These are phyloP conservation scores for Arbutus unedo DNA, from an alignment of 148 eudicot species.

Conservation along the genomic window DNA sequence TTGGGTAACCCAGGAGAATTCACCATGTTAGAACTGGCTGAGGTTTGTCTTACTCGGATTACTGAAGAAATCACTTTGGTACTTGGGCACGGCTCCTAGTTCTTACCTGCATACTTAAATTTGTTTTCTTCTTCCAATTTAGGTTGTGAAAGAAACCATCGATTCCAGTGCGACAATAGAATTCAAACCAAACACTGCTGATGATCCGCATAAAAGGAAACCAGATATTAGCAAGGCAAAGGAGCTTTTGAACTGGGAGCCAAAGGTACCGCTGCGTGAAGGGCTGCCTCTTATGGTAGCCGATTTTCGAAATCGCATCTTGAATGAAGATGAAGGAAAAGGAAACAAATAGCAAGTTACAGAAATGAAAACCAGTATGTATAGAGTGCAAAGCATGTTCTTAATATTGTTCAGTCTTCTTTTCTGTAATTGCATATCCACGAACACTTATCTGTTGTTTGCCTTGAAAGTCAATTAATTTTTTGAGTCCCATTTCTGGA, in stretches of 20 bases:
- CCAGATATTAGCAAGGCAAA: conserved; percentile 89
- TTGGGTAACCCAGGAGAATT: conserved; percentile 93
- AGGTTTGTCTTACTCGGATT: conserved; percentile 39
- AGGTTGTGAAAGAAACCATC: conserved; percentile 82
- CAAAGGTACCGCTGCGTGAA: conserved; percentile 63
- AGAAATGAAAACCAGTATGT: conserved; percentile 10
- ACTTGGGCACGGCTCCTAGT: background rate
- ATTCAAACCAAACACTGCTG: conserved; percentile 67
- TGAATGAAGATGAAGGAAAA: conserved; percentile 79
- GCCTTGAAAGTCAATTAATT: conserved; percentile 8
- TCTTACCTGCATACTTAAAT: background rate
- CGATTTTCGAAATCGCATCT: conserved; percentile 73
- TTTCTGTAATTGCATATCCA: conserved; percentile 8
- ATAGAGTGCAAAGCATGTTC: conserved; percentile 22
- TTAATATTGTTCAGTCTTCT: conserved; percentile 18
- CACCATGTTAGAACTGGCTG: conserved; percentile 91
- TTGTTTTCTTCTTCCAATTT: background rate
- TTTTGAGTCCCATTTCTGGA: conserved; percentile 1
- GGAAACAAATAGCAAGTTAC: conserved; percentile 28
- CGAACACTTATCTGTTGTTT: conserved; percentile 3
- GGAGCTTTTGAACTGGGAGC: conserved; percentile 84
- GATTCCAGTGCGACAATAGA: conserved; percentile 76
- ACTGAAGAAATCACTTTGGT: background rate
- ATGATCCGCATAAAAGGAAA: conserved; percentile 88
- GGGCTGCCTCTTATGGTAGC: conserved; percentile 79